Base-by-base conservation (phyloP, 1,139 yeast genomes). In the Saccharomyces hybrid region DNA sequence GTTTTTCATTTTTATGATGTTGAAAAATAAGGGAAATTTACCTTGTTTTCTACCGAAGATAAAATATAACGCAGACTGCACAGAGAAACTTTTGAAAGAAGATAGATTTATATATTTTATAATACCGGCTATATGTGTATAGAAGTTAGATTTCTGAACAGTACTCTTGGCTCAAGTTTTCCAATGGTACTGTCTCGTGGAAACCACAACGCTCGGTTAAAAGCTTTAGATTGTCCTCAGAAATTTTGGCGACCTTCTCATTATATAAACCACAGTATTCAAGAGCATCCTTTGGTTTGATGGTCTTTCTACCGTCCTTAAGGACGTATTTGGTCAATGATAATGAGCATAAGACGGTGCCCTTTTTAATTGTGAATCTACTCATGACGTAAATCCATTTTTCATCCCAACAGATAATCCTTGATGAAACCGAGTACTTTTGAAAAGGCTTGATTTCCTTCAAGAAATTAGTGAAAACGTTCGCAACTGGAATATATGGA, bases 321-420 rank as follows among this genome's bases (percentile, higher is more conserved):
- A 90, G 80, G 1, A 90, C 95, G 62, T 89, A 86, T 70, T 86
- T 88, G 8, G 96, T 85, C 42, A 90, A 68, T 1, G 86, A 83
- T 38, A 83, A 73, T 1, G 91, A 85, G 54, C 83, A 78, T 23
- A 81, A 63, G 4, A 64, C 61, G 51, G 75, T 74, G 6, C 73
- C 77, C 44, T 71, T 71, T 27, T 73, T 74, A 50, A 64, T 64
- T 14, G 70, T 65, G 50, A 76, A 73, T 62, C 81, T 78, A 32
- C 88, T 81, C 50, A 87, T 63, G 14, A 88, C 80, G 67, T 82
- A 89, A 14, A 91, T 64, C 97, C 97, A 89, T 70, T 90, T 90
- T 41, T 79, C 75, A 70, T 88, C 95, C 97, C 97, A 90, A 8
- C 95, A 88, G 13, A 87, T 70, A 30, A 91, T 76, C 52, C 82